A percentile compares a stretch with the other conserved stretches of the same genome.
phyloP scores from a whole-genome alignment of 148 eudicot genomes.

The Cornus suecica region DNA sequence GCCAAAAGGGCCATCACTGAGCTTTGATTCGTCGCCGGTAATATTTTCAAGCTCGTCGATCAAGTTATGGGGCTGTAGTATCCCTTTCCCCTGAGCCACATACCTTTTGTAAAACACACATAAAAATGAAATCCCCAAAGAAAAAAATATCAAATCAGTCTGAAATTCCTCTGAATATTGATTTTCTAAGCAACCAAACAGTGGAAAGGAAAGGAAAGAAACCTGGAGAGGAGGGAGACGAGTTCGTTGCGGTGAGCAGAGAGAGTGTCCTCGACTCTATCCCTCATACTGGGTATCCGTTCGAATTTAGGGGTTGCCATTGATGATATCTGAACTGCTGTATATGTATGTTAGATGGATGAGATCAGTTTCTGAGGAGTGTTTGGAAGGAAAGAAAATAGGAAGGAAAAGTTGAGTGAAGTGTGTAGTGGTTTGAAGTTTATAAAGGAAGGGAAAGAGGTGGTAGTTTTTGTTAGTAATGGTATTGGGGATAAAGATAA shows the following conservation, averaged over 20 bases:
- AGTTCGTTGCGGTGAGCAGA: conserved; percentile 81
- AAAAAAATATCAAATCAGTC: background rate
- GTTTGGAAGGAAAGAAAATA: background rate
- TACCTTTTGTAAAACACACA: conserved; percentile 44
- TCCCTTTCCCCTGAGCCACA: conserved; percentile 84
- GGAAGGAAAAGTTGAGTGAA: too few species aligned
- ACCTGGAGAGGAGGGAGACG: conserved; percentile 93
- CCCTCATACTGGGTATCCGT: conserved; percentile 60
- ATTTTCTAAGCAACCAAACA: background rate
- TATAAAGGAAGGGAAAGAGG: background rate
- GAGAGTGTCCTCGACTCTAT: conserved; percentile 85
- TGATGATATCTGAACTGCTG: background rate
- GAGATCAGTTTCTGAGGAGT: background rate
- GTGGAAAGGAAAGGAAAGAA: background rate
- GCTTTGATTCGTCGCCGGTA: conserved; percentile 46
- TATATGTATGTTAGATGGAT: background rate
- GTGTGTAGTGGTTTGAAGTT: background rate
- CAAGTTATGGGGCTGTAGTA: conserved; percentile 83
- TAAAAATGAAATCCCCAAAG: background rate
- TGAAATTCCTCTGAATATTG: background rate
- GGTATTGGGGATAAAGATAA: too few species aligned
- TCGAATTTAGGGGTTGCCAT: conserved; percentile 46
- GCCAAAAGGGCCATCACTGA: conserved; percentile 66
- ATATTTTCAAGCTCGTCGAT: conserved; percentile 73
- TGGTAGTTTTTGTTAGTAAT: background rate